Percentiles rank a stretch among this genome's conserved stretches.
Conservation (phyloP, 352 stramenopile genomes). For the Phytophthora ohioensis region DNA sequence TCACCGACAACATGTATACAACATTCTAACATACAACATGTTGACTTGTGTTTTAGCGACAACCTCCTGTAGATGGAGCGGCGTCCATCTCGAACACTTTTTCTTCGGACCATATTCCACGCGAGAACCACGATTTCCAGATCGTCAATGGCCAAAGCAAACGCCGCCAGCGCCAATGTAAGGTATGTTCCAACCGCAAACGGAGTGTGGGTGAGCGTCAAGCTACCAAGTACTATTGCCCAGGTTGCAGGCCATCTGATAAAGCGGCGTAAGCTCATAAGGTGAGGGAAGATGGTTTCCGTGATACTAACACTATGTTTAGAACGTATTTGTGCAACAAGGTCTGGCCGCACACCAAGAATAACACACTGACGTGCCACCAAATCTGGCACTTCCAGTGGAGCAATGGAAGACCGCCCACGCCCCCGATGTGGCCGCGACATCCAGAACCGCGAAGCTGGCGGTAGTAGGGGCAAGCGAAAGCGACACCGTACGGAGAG, state of each 20-base stretch:
- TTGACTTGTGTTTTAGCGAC: no score
- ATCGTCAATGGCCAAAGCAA: no score
- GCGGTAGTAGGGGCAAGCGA: neutral
- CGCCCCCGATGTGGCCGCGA: neutral
- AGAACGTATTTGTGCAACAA: conserved; percentile 23
- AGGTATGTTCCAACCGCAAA: neutral
- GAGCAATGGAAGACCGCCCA: neutral
- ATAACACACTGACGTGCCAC: conserved; percentile 15
- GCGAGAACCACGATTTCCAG: no score
- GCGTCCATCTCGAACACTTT: neutral
- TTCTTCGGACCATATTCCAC: no score
- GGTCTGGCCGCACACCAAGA: conserved; percentile 8
- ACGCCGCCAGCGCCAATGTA: no score
- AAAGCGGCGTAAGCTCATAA: neutral
- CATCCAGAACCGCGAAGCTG: conserved; percentile 17
- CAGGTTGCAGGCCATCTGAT: conserved; percentile 11
- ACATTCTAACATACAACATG: no score
- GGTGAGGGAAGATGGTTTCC: neutral
- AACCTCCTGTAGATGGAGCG: no score
- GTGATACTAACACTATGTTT: neutral
- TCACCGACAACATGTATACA: no score
- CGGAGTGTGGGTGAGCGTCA: conserved; percentile 1
- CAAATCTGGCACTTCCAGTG: conserved; percentile 13
- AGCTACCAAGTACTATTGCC: conserved; percentile 20
- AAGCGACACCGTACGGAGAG: neutral